Percentiles rank a stretch among this genome's conserved stretches.
These are phyloP conservation scores for Periconia macrospinosa DNA, from an alignment of 2,329 filamentous ascomycete species.

Conservation along the genomic window DNA sequence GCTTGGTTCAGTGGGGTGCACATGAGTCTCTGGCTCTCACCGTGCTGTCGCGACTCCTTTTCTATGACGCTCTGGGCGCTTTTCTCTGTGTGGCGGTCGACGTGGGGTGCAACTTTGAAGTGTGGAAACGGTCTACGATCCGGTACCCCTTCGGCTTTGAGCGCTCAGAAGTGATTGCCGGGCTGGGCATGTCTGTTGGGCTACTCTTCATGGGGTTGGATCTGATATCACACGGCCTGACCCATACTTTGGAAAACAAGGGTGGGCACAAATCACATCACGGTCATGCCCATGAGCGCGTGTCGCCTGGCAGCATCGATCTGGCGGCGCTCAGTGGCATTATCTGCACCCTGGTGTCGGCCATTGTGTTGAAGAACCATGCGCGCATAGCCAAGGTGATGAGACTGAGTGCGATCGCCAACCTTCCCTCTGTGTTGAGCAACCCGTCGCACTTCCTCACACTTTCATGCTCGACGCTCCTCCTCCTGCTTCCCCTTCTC, in stretches of 20 bases:
- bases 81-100: constrained; percentile 91
- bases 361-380: constrained; percentile 86
- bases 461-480: constrained; percentile 77
- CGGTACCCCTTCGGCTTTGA: constrained; percentile 92
- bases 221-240: constrained; percentile 88
- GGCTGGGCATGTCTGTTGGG: constrained; percentile 94
- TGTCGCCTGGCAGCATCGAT: constrained; percentile 77
- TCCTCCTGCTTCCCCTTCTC: constrained; percentile 80
- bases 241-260: constrained; percentile 81
- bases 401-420: constrained; percentile 80
- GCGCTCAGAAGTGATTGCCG: constrained; percentile 88
- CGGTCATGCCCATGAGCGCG: constrained; percentile 60
- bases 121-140: constrained; percentile 91
- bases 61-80: constrained; percentile 93
- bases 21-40: constrained; percentile 88
- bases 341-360: constrained; percentile 78
- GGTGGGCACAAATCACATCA: constrained; percentile 75
- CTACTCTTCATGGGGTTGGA: constrained; percentile 98
- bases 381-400: constrained; percentile 89
- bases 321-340: constrained; percentile 81
- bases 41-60: constrained; percentile 86
- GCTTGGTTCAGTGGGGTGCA: constrained; percentile 82
- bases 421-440: constrained; percentile 81
- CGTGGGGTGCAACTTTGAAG: constrained; percentile 93
- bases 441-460: constrained; percentile 97